Base-by-base conservation (phyloP, 1,139 yeast genomes). In the Hansenula sp. region DNA sequence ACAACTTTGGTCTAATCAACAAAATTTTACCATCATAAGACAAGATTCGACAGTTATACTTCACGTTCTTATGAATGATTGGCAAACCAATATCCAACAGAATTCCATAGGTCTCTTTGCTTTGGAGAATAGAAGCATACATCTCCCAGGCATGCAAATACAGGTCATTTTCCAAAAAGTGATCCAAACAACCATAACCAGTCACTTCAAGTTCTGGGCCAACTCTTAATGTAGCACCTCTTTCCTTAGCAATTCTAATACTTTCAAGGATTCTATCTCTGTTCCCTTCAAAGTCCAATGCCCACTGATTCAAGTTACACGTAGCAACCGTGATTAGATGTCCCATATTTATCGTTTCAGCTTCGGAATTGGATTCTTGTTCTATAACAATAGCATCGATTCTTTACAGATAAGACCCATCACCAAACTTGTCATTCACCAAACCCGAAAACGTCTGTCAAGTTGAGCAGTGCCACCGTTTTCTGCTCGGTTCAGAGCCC, bases 121-220 rank as follows among this genome's bases (percentile, higher is more conserved):
- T 73, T 19, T 69, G 62, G 45, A 94, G 64, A 36, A 94, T 89
- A 38, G 87, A 81, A 1, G 82, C 84, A 59, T 89, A 87, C 78
- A 89, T 83, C 60, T 93, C 96, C 99, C 98, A 93, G 5, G 94
- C 82, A 63, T 94, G 98, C 41, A 85, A 74, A 59, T 81, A 91
- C 7, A 88, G 72, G 62, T 94, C 99, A 57, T 83, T 84, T 61
- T 94, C 99, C 30, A 88, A 72, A 58, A 90, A 94, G 63, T 94
- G 99, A 62, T 94, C 99, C 45, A 93, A 73, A 63, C 99, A 93
- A 10, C 99, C 99, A 62, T 87, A 87, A 3, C 98, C 98, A 47
- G 96, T 81, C 41, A 94, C 72, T 64, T 94, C 99, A 38, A 94
- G 74, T 63, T 94, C 99, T 1, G 99, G 99, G 1, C 99, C 99